Conservation (phyloP, 371 early-diverging fungal species). For the Saksenaea vasiformis region DNA sequence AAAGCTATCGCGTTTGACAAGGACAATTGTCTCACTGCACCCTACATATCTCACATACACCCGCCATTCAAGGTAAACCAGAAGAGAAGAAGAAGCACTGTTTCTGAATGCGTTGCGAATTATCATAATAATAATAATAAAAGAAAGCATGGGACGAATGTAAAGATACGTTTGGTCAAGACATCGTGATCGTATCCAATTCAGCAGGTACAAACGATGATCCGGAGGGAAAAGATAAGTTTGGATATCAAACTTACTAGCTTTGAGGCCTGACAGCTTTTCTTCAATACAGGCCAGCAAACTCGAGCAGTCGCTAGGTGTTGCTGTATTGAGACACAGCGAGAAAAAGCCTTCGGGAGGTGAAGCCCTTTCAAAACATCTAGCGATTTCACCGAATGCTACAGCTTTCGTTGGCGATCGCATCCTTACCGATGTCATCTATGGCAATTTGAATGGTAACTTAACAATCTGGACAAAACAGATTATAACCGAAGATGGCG, state of each 20-base stretch:
- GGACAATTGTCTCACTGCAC: conserved; percentile 92
- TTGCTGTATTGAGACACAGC: conserved; percentile 62
- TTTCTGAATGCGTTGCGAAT: not conserved
- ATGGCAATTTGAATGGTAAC: conserved; percentile 80
- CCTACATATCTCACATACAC: conserved; percentile 72
- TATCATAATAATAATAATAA: not conserved
- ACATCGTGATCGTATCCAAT: conserved; percentile 87
- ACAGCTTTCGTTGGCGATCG: conserved; percentile 90
- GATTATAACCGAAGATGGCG: conserved; percentile 76
- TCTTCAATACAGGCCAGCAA: conserved; percentile 36
- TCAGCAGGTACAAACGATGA: conserved; percentile 92
- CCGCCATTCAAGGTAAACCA: conserved; percentile 65
- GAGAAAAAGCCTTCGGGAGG: conserved; percentile 87
- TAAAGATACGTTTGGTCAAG: conserved; percentile 58
- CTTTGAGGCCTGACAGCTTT: not conserved
- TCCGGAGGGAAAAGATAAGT: conserved; percentile 51
- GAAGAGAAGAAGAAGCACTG: not conserved
- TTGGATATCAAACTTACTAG: not conserved
- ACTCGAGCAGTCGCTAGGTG: conserved; percentile 50
- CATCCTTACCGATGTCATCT: conserved; percentile 84
- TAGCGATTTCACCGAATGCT: conserved; percentile 32
- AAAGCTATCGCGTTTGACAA: conserved; percentile 86
- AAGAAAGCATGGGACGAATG: conserved; percentile 74
- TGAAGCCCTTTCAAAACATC: conserved; percentile 40
- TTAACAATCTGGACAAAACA: conserved; percentile 70